Evolutionary conservation across 202 grass and related monocot genomes (phyloP), one percentile per base, ranked within the genome.

Genomic region (Miscanthus sacchariflorus): DNA sequence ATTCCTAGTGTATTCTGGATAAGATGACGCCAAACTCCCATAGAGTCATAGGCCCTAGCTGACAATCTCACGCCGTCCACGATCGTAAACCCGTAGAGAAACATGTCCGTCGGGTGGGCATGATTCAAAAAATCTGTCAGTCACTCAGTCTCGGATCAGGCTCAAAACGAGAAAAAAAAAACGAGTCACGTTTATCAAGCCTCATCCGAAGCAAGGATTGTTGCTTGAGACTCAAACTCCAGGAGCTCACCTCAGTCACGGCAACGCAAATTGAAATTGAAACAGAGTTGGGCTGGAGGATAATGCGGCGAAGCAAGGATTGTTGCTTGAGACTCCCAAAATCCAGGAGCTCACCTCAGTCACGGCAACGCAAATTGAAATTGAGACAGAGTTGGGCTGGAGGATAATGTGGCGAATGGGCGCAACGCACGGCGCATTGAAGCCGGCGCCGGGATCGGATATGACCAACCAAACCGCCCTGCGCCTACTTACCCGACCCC

Each of bases 391-490:
- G 36, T 70, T 70, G 35, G 33, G 39, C 40, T 24, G 70, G 39
- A 19, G 68, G 68, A 73, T 73, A 45, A 73, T 14, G 46, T 12
- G 44, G 39, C 9, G 42, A 74, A 46, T 45, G 23, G 72, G 72
- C 72, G 72, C 42, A 74, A 17, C 48, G 48, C 50, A 18, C 18
- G 52, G 50, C 73, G 73, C 74, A 7, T 77, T 6, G 74, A 77
- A 54, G 74, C 74, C 74, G 74, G 74, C 74, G 46, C 74, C 74
- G 4, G 3, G 2, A 35, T 77, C 74, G 46, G 74, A 77, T 76
- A 35, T 19, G 73, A 52, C 24, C 45, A 33, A 44, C 50, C 10
- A 21, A 58, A 44, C 40, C 72, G 12, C 39, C 39, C 4, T 38
- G 14, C 43, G 12, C 43, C 5, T 19, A 19, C 49, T 42, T 42